Evolutionary conservation across 2,329 filamentous ascomycete species (phyloP).

Genomic region (Pseudodiploospora longispora): DNA sequence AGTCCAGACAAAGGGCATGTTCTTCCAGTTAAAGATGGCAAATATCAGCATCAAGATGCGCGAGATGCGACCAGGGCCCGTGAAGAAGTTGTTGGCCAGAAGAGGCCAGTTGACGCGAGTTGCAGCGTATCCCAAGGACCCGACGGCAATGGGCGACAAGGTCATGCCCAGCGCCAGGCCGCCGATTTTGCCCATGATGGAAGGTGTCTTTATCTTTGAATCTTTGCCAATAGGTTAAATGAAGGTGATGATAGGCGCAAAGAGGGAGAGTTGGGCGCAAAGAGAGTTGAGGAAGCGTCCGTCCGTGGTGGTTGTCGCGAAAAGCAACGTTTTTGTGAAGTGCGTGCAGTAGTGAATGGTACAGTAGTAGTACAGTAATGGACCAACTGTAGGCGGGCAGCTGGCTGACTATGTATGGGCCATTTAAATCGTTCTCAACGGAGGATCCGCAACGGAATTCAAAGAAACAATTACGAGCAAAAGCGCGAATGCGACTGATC

Average conservation of each 20-base stretch:
- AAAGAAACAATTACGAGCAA: too few species aligned
- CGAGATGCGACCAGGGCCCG: slow-evolving; percentile 45
- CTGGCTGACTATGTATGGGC: too few species aligned
- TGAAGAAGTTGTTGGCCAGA: slow-evolving; percentile 37
- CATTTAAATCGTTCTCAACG: too few species aligned
- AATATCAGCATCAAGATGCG: slow-evolving; percentile 48
- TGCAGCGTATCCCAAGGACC: slow-evolving; percentile 38
- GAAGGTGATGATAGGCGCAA: slow-evolving; percentile 11
- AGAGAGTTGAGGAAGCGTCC: background rate
- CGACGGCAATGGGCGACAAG: slow-evolving; percentile 33
- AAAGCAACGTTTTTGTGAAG: background rate
- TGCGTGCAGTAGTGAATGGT: background rate
- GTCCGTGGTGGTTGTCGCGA: background rate
- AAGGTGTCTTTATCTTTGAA: background rate
- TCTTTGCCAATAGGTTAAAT: background rate
- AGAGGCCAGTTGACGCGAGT: slow-evolving; percentile 35
- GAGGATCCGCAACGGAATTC: too few species aligned
- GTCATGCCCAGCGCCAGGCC: slow-evolving; percentile 26
- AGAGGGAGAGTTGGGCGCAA: background rate
- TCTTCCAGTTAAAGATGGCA: slow-evolving; percentile 62
- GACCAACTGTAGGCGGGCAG: too few species aligned
- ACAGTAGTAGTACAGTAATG: too few species aligned
- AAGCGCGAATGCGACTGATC: too few species aligned
- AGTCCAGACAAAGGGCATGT: slow-evolving; percentile 67
- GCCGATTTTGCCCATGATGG: slow-evolving; percentile 23